Evolutionary conservation across 805 yeast species (phyloP).

Genomic region (Candida tibetensis): DNA sequence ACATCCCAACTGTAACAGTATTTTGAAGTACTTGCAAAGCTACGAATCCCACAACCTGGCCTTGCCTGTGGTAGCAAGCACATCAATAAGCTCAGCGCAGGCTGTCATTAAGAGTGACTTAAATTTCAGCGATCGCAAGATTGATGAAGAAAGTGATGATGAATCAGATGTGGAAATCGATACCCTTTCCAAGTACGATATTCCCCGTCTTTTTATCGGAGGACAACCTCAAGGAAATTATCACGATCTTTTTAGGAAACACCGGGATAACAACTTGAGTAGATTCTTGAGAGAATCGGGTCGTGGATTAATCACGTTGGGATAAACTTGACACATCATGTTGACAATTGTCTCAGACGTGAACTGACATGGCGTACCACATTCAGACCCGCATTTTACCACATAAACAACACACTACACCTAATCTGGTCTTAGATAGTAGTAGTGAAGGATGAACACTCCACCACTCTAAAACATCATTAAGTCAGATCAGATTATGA

Average conservation of each 20-base stretch:
- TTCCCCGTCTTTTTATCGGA: constrained; percentile 34
- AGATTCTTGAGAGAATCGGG: constrained; percentile 25
- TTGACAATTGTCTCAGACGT: not conserved
- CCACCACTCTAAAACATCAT: no score
- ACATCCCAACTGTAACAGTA: constrained; percentile 29
- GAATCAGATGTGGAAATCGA: constrained; percentile 8
- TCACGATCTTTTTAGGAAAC: constrained; percentile 20
- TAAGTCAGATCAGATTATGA: no score
- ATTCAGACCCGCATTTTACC: not conserved
- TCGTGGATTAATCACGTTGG: constrained; percentile 25
- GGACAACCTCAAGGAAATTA: constrained; percentile 33
- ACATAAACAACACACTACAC: not conserved
- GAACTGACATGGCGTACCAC: no score
- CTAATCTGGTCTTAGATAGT: no score
- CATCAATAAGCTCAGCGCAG: not conserved
- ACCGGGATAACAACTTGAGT: constrained; percentile 18
- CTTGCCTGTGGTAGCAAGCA: not conserved
- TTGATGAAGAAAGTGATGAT: constrained; percentile 7
- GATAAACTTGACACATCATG: constrained; percentile 3
- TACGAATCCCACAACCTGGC: constrained; percentile 10
- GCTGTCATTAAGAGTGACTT: constrained; percentile 8
- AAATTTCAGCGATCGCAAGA: constrained; percentile 1
- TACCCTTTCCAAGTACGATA: constrained; percentile 14
- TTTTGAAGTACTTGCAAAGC: constrained; percentile 24
- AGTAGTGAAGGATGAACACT: no score